Evolutionary conservation across 108 stramenopile genomes (phyloP).

Genomic region (Epithemia pelagica): DNA sequence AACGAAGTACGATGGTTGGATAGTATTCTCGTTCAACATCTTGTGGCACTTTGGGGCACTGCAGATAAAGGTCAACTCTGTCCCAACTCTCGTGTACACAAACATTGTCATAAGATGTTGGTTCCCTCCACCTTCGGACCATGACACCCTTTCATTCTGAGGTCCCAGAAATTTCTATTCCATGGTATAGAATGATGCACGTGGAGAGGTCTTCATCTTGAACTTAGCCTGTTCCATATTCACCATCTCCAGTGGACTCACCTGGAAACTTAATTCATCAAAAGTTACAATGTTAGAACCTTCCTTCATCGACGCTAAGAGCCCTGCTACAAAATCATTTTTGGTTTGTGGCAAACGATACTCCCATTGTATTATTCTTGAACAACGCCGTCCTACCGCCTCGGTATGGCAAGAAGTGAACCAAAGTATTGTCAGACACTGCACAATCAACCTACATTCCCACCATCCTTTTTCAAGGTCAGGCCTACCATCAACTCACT

Average conservation of each 20-base stretch:
- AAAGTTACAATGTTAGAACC: conserved; percentile 29
- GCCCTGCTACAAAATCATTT: conserved; percentile 32
- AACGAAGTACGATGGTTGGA: not conserved
- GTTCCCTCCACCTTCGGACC: not conserved
- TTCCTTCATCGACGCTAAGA: conserved; percentile 45
- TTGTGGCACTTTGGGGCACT: not conserved
- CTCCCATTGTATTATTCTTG: too few species aligned
- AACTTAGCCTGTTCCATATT: not conserved
- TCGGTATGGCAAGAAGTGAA: too few species aligned
- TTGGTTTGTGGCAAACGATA: too few species aligned
- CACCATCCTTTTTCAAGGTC: too few species aligned
- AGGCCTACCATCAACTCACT: too few species aligned
- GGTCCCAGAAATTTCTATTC: not conserved
- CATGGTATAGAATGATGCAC: not conserved
- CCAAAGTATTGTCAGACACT: too few species aligned
- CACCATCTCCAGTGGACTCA: not conserved
- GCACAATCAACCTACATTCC: too few species aligned
- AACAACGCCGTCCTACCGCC: too few species aligned
- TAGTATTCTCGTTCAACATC: too few species aligned
- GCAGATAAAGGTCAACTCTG: not conserved
- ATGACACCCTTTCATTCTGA: not conserved
- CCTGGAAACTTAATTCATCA: not conserved
- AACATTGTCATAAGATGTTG: not conserved
- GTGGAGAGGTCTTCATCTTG: not conserved
- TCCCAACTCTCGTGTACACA: not conserved